phyloP scores from a whole-genome alignment of 1,139 yeast species.

The Suhomyces bolitotheri region DNA sequence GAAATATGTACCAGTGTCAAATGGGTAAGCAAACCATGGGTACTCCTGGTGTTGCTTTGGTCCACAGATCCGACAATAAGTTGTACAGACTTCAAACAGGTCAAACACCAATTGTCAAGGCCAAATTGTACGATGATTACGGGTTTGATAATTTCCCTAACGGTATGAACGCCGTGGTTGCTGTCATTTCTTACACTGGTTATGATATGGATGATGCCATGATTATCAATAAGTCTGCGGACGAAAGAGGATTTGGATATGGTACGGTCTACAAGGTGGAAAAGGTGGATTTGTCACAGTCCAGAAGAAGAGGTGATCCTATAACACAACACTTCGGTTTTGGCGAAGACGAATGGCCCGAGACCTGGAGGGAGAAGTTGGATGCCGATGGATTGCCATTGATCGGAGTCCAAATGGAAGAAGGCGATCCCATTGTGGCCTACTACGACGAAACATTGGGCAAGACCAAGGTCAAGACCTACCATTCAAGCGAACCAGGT shows the following conservation, averaged over 20 bases:
- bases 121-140: slow-evolving; percentile 88
- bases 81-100: slow-evolving; percentile 91
- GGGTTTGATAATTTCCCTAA: slow-evolving; percentile 99
- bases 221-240: slow-evolving; percentile 95
- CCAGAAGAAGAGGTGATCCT: slow-evolving; percentile 91
- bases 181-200: slow-evolving; percentile 97
- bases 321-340: slow-evolving; percentile 93
- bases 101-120: slow-evolving; percentile 96
- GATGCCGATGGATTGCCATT: slow-evolving; percentile 94
- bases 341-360: slow-evolving; percentile 91
- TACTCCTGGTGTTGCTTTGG: slow-evolving; percentile 95
- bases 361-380: slow-evolving; percentile 80
- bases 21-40: slow-evolving; percentile 99
- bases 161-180: slow-evolving; percentile 98
- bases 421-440: slow-evolving; percentile 95
- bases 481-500: slow-evolving; percentile 94
- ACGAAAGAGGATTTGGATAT: slow-evolving; percentile 96
- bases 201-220: slow-evolving; percentile 99
- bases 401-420: slow-evolving; percentile 83
- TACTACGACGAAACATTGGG: slow-evolving; percentile 89
- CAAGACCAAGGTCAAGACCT: slow-evolving; percentile 87
- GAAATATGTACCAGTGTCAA: slow-evolving; percentile 99
- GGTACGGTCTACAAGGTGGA: slow-evolving; percentile 97
- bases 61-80: slow-evolving; percentile 92
- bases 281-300: slow-evolving; percentile 76